phyloP scores from a whole-genome alignment of 495 filamentous ascomycete species.

The Neurospora cerealis region DNA sequence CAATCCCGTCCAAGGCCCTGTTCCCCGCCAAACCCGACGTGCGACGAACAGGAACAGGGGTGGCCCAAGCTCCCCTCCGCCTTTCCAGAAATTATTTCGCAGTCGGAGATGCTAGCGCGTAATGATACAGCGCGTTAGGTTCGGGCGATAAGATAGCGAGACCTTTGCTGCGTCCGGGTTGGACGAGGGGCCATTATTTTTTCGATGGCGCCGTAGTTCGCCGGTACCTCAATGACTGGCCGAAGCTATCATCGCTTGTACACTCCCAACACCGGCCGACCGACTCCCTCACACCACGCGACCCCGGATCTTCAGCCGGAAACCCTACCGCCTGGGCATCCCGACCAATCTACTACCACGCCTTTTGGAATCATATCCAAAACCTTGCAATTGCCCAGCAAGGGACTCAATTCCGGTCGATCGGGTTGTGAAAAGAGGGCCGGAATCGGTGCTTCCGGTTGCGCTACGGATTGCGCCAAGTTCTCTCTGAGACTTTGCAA shows the following conservation, averaged over 20 bases:
- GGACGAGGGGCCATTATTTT: neutral
- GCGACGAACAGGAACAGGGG: neutral
- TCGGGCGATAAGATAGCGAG: neutral
- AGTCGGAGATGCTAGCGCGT: neutral
- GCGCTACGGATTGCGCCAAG: neutral
- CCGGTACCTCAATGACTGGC: neutral
- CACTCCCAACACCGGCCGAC: neutral
- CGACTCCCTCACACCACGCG: neutral
- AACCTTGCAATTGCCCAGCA: neutral
- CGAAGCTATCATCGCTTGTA: neutral
- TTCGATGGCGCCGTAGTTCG: neutral
- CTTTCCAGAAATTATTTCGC: neutral
- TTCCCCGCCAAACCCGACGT: neutral
- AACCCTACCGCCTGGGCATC: neutral
- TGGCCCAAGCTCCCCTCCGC: conserved; percentile 3
- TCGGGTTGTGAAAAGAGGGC: neutral
- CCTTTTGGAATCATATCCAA: neutral
- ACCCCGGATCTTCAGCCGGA: neutral
- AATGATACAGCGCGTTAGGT: neutral
- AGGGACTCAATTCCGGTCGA: neutral
- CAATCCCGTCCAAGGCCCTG: neutral
- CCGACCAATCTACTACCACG: neutral
- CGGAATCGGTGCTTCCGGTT: neutral
- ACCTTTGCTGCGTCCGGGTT: neutral
- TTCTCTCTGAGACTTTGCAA: neutral